A percentile compares a stretch with the other conserved stretches of the same genome.
Conservation (phyloP, 2,329 filamentous ascomycete genomes). For the Apiospora marii region DNA sequence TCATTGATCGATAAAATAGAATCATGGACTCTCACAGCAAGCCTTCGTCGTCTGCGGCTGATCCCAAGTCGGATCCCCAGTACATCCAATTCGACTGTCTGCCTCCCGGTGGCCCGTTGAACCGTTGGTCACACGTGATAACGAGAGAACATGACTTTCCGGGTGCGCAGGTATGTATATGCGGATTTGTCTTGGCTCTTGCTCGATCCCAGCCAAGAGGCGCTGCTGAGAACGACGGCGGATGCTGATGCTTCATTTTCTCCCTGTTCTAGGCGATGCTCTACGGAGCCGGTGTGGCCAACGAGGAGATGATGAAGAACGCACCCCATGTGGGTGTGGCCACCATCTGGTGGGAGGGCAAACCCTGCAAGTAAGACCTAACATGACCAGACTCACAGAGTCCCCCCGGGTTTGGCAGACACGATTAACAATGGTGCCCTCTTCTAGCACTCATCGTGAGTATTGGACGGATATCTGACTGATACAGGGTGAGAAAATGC, state of each 20-base stretch:
- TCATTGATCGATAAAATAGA: not conserved
- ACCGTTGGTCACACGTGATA: conserved; percentile 84
- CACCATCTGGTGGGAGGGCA: conserved; percentile 97
- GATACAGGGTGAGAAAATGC: no score
- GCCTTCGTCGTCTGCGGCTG: conserved; percentile 22
- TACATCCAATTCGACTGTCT: conserved; percentile 62
- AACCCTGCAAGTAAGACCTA: conserved; percentile 83
- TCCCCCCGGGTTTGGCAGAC: not conserved
- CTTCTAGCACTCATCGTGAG: conserved; percentile 42
- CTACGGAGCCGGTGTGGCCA: conserved; percentile 88
- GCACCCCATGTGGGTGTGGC: conserved; percentile 91
- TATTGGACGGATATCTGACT: not conserved
- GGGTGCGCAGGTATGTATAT: conserved; percentile 75
- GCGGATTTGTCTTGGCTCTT: not conserved
- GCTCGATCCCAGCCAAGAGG: not conserved
- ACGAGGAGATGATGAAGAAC: conserved; percentile 85
- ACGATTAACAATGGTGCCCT: not conserved
- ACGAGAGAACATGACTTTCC: conserved; percentile 90
- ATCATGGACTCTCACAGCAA: conserved; percentile 13
- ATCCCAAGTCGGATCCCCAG: conserved; percentile 57
- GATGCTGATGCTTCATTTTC: not conserved
- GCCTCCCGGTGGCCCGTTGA: conserved; percentile 67
- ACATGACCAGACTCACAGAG: not conserved
- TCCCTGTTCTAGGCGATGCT: conserved; percentile 78
- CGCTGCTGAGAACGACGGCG: not conserved